Evolutionary conservation across 495 filamentous ascomycete species (phyloP), one percentile per base, ranked within the genome.

Genomic region (Sporormia fimetaria): DNA sequence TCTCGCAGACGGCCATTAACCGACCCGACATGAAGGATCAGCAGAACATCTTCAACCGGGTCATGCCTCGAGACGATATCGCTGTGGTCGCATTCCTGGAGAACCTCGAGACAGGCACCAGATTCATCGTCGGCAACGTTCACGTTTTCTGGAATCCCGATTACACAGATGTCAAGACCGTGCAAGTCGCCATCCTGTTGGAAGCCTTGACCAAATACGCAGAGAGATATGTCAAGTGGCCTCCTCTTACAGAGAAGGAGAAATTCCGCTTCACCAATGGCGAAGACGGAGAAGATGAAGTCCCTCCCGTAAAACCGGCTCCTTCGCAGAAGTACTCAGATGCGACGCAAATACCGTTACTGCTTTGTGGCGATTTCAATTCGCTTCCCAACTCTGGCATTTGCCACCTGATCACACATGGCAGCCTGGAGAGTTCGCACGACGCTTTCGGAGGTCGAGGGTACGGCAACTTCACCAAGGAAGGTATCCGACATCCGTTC

Each of bases 1-100:
- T 94, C 59, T 76, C 79, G n/a, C 80, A 83, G 44, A 80, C 76
- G 12, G 88, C 90, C 42, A 90, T 96, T 60, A 83, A 88, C 42
- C 71, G 92, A 35, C 81, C 85, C 4, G 90, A 95, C 59, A 90
- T 92, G 72, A 96, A 95, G 63, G 80, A 83, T 23, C 81, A 87
- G 37, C 82, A 88, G 53, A 92, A 98, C 52, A 86, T 95, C 44
- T 96, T 90, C 69, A 96, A 98, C 57, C 79, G 90, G 9, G 76
- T 96, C 12, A 96, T 95, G 90, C 87, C 87, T 43, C 82, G 87
- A 63, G 90, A 98, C 64, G 83, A 96, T 55, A 93, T 98, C 52
- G 88, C 81, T 9, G 75, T 94, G 14, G 73, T 93, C 20, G 69
- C 81, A 40, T 90, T 98, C 62, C 70, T 96, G 35, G 92, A 96